A percentile compares a stretch with the other conserved stretches of the same genome.
Conservation (phyloP, 2,329 filamentous ascomycete species). For the Aciculosporium take region DNA sequence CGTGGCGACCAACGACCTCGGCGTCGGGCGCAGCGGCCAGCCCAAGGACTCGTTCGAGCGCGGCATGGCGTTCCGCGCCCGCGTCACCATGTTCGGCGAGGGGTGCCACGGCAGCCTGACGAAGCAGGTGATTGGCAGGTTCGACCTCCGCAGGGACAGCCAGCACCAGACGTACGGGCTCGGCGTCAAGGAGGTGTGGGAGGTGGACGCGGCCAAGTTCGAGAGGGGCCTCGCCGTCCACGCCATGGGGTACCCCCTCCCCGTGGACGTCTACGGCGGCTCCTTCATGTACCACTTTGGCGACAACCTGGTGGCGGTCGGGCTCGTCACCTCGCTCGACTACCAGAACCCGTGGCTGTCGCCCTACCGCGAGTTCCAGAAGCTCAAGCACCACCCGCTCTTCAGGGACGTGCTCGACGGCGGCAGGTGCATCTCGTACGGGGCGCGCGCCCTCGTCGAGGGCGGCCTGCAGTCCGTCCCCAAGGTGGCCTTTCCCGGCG, state of each 20-base stretch:
- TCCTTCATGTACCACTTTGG: constrained; percentile 99
- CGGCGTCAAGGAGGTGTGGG: constrained; percentile 95
- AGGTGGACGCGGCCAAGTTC: constrained; percentile 86
- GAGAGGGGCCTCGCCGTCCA: constrained; percentile 73
- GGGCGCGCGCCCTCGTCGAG: constrained; percentile 79
- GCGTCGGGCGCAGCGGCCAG: constrained; percentile 66
- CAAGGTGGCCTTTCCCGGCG: constrained; percentile 90
- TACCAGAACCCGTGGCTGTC: constrained; percentile 95
- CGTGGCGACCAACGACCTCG: constrained; percentile 91
- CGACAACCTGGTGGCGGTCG: constrained; percentile 86
- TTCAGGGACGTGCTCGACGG: constrained; percentile 81
- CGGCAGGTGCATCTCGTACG: constrained; percentile 95
- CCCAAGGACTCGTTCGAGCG: constrained; percentile 86
- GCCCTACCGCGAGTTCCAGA: constrained; percentile 93
- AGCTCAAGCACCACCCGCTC: constrained; percentile 93
- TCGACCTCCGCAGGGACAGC: constrained; percentile 74
- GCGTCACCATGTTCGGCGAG: constrained; percentile 82
- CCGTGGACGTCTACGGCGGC: constrained; percentile 82
- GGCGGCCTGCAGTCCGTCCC: constrained; percentile 96
- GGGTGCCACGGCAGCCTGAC: constrained; percentile 91
- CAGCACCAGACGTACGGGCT: constrained; percentile 92
- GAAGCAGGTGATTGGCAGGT: constrained; percentile 92
- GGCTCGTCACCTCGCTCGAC: constrained; percentile 83
- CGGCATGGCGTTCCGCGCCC: constrained; percentile 95
- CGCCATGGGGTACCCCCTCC: constrained; percentile 83